phyloP scores from a whole-genome alignment of 139 green algal species.

The Diplosphaera chodatii region DNA sequence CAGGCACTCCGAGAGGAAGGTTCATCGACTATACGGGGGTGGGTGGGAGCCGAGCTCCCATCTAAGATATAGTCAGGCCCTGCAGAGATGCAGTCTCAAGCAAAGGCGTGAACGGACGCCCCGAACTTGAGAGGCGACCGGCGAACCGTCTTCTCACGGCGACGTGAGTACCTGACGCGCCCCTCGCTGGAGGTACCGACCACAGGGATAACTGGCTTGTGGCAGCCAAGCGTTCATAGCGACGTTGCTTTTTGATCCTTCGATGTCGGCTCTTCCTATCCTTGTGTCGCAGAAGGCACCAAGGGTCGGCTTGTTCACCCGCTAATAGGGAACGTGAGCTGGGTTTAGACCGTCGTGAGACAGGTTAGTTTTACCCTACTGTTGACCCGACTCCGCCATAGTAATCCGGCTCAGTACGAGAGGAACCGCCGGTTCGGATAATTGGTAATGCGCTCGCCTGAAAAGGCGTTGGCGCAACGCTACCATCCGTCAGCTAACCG shows the following conservation, averaged over 20 bases:
- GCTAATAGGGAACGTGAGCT: slow-evolving; percentile 76
- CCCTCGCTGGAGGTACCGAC: slow-evolving; percentile 2
- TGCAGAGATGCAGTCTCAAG: no score
- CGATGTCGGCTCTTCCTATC: slow-evolving; percentile 62
- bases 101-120: no score
- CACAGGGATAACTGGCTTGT: slow-evolving; percentile 86
- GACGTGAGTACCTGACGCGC: no score
- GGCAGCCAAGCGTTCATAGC: slow-evolving; percentile 80
- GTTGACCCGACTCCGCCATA: slow-evolving; percentile 73
- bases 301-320: slow-evolving; percentile 78
- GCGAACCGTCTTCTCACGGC: no score
- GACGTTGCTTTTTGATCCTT: slow-evolving; percentile 63
- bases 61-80: no score
- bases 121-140: no score
- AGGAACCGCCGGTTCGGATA: slow-evolving; percentile 85
- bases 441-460: slow-evolving; percentile 72
- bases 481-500: slow-evolving; percentile 79
- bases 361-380: slow-evolving; percentile 72
- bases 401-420: slow-evolving; percentile 88
- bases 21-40: no score
- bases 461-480: slow-evolving; percentile 77
- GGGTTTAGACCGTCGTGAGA: slow-evolving; percentile 66
- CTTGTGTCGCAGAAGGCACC: slow-evolving; percentile 60
- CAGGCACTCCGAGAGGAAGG: no score
- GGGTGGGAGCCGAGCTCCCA: no score